Conservation (phyloP, 2,329 filamentous ascomycete species). For the Lachnum nothofagi region DNA sequence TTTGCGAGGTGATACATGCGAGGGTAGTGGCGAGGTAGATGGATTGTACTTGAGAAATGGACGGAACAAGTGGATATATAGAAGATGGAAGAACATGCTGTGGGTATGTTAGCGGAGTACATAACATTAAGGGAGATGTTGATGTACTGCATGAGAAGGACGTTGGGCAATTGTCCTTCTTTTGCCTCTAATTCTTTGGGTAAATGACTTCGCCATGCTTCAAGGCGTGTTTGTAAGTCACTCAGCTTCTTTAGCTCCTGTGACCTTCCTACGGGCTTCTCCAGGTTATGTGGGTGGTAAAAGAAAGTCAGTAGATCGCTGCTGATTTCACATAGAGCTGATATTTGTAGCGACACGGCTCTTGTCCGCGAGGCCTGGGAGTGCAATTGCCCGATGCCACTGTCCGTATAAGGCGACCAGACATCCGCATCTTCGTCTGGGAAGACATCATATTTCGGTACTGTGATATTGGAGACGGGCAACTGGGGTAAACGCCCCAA, state of each 20-base stretch:
- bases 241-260: slow-evolving; percentile 87
- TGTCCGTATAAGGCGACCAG: slow-evolving; percentile 87
- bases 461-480: slow-evolving; percentile 71
- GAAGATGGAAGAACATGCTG: slow-evolving; percentile 95
- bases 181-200: slow-evolving; percentile 83
- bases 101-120: slow-evolving; percentile 23
- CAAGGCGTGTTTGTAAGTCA: slow-evolving; percentile 82
- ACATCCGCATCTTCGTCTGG: slow-evolving; percentile 77
- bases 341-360: slow-evolving; percentile 75
- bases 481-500: slow-evolving; percentile 86
- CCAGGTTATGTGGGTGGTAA: slow-evolving; percentile 72
- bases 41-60: slow-evolving; percentile 90
- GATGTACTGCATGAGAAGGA: slow-evolving; percentile 76
- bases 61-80: slow-evolving; percentile 92
- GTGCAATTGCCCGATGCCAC: slow-evolving; percentile 65
- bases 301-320: slow-evolving; percentile 85
- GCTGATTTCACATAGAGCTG: slow-evolving; percentile 84
- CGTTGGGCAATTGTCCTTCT: slow-evolving; percentile 82
- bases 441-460: slow-evolving; percentile 86
- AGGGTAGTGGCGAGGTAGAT: slow-evolving; percentile 72
- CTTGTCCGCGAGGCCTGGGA: slow-evolving; percentile 79
- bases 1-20: slow-evolving; percentile 83
- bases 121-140: neutral
- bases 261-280: slow-evolving; percentile 64
- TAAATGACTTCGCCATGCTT: slow-evolving; percentile 80